These are phyloP conservation scores for Erodium texanum DNA, from an alignment of 441 rosid species.

Conservation along the genomic window DNA sequence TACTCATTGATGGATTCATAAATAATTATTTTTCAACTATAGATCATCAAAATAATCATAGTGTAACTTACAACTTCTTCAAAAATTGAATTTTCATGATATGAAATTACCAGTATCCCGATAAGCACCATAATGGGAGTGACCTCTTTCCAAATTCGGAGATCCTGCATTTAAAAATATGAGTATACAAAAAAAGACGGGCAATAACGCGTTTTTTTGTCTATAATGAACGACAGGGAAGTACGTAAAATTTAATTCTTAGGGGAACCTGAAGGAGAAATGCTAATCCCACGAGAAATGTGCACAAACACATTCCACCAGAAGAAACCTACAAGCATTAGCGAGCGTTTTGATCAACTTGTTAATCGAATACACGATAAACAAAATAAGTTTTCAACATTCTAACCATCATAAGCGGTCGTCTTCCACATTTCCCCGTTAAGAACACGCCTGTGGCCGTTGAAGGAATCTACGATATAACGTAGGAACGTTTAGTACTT, in stretches of 20 bases:
- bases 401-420: constrained; percentile 43
- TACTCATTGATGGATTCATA: too few relatives aligned
- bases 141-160: not conserved
- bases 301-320: constrained; percentile 31
- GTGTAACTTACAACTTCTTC: too few relatives aligned
- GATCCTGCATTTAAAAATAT: not conserved
- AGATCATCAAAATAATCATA: too few relatives aligned
- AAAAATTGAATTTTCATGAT: too few relatives aligned
- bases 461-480: constrained; percentile 34
- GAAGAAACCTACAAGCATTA: constrained; percentile 35
- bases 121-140: not conserved
- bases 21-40: too few relatives aligned
- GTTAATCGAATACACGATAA: not conserved
- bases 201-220: too few relatives aligned
- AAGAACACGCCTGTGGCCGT: constrained; percentile 26
- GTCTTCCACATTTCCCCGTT: constrained; percentile 45
- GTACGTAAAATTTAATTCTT: too few relatives aligned
- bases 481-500: too few relatives aligned
- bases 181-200: not conserved
- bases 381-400: not conserved
- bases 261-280: not conserved
- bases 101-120: not conserved
- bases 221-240: too few relatives aligned
- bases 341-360: too few relatives aligned
- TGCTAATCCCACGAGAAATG: not conserved